Base-by-base conservation (phyloP, 495 filamentous ascomycete genomes). In the Penicillium samsonianum region DNA sequence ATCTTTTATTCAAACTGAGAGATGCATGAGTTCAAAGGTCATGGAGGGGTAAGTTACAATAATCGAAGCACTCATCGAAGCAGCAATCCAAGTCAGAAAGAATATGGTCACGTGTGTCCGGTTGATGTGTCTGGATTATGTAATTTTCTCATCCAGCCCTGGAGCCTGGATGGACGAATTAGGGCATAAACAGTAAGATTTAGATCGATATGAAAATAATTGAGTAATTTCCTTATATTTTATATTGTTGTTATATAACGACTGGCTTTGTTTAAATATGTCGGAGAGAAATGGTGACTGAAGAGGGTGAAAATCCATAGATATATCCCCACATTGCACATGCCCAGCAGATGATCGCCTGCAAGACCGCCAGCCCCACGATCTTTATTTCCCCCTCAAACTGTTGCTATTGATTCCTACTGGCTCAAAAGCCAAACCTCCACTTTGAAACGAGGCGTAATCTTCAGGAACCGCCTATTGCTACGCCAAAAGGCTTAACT, bases 1-100 rank as follows among this genome's bases (percentile, higher is more conserved):
- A 78, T 78, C 1, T 61, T 74, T 62, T 46, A 25, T 64, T 55
- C 42, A 45, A 51, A 41, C 38, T 19, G 40, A 57, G 30, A 46
- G 47, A 45, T 55, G 28, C 55, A 43, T 57, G 28, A 51, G 40
- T 41, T 45, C 25, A 52, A 59, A 48, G 48, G 20, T 38, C 16
- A 38, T 23, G 48, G 35, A 38, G 7, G 6, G 38, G 35, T 42
- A 48, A 53, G 37, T 43, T 50, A 50, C 35, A 46, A 37, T 52
- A 38, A 26, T 33, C 6, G 4, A 10, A 22, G 51, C 59, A 53
- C 47, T 55, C 52, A 35, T 47, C 48, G 16, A 35, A 26, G 40
- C 26, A 54, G 19, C 28, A 43, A 23, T 44, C 41, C 41, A 25
- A 37, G 52, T 40, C 25, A 41, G 49, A 51, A 51, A 26, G 22